Evolutionary conservation across 768 basidiomycete genomes (phyloP).

Genomic region (Amanita pallidorosea): DNA sequence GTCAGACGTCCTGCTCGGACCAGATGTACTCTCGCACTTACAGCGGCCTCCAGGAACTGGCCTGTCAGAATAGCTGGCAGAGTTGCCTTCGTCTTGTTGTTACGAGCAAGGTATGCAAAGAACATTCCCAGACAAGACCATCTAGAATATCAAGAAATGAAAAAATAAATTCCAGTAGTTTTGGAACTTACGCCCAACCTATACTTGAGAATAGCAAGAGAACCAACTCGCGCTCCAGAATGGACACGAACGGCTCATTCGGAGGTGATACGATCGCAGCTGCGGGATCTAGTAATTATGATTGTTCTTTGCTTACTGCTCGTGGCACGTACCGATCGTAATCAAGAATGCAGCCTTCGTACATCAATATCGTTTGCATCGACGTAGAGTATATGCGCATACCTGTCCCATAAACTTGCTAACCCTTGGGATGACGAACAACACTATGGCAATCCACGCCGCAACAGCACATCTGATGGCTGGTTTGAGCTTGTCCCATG

Average conservation of each 20-base stretch:
- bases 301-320: neutral
- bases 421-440: constrained; percentile 46
- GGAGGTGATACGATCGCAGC: constrained; percentile 61
- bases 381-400: constrained; percentile 4
- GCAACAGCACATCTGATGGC: constrained; percentile 50
- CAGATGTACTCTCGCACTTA: constrained; percentile 11
- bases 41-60: constrained; percentile 42
- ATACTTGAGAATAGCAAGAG: constrained; percentile 36
- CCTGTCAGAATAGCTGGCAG: constrained; percentile 33
- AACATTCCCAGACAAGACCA: constrained; percentile 61
- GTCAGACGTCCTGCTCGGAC: neutral
- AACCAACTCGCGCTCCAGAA: constrained; percentile 53
- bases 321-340: constrained; percentile 34
- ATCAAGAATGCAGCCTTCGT: constrained; percentile 45
- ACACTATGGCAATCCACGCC: constrained; percentile 48
- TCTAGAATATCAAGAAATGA: constrained; percentile 20
- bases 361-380: neutral
- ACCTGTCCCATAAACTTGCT: constrained; percentile 49
- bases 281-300: constrained; percentile 12
- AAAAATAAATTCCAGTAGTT: neutral
- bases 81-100: constrained; percentile 25
- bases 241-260: constrained; percentile 53
- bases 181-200: constrained; percentile 48
- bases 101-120: constrained; percentile 47
- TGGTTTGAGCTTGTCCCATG: constrained; percentile 50